These are phyloP conservation scores for Epichloe gansuensis DNA, from an alignment of 2,329 filamentous ascomycete species.

Conservation along the genomic window DNA sequence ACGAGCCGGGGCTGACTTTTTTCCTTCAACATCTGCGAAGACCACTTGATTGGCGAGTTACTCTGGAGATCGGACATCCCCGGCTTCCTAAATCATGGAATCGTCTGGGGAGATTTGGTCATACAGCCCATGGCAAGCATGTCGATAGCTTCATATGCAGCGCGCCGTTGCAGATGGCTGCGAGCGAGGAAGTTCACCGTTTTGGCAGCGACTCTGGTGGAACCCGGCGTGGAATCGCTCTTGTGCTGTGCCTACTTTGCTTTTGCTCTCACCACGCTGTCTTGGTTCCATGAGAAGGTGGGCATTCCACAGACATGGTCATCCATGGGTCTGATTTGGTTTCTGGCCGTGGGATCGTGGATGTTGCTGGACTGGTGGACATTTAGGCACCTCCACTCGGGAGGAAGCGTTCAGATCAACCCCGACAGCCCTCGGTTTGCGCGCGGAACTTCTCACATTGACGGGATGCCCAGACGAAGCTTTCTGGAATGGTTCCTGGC, in stretches of 20 bases:
- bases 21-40: conserved; percentile 96
- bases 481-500: conserved; percentile 64
- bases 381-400: conserved; percentile 63
- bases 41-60: conserved; percentile 87
- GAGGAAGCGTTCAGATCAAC: conserved; percentile 57
- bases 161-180: conserved; percentile 77
- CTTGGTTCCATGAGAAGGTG: conserved; percentile 43
- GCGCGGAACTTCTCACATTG: conserved; percentile 25
- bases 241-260: conserved; percentile 72
- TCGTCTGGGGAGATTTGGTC: conserved; percentile 75
- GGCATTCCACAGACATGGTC: conserved; percentile 54
- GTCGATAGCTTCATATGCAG: conserved; percentile 64
- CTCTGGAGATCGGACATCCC: conserved; percentile 64
- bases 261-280: conserved; percentile 64
- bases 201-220: conserved; percentile 73
- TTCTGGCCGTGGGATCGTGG: conserved; percentile 55
- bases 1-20: conserved; percentile 71
- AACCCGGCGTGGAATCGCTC: conserved; percentile 83
- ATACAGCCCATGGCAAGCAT: conserved; percentile 83
- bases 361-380: conserved; percentile 61
- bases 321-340: conserved; percentile 54
- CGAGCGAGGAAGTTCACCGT: conserved; percentile 93
- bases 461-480: conserved; percentile 35
- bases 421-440: conserved; percentile 66
- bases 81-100: conserved; percentile 64